Conservation (phyloP, 164 flowering plant species). For the Berberis vulgaris region DNA sequence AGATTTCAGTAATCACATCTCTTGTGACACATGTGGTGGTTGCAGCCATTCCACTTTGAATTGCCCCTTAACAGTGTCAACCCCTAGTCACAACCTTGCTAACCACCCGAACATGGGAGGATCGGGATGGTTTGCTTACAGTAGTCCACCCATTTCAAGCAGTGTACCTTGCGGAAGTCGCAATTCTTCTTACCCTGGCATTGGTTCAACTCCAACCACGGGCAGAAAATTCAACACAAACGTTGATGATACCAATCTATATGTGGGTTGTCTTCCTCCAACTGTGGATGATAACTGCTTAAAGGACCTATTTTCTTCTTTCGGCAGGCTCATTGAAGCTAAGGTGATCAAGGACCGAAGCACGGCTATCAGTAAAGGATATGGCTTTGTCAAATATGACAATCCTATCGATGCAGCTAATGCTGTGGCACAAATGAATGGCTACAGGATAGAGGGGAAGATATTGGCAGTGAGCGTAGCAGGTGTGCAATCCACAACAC, state of each 20-base stretch:
- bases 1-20: background rate
- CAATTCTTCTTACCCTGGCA: slow-evolving; percentile 6
- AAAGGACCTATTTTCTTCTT: slow-evolving; percentile 30
- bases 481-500: slow-evolving; percentile 5
- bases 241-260: slow-evolving; percentile 19
- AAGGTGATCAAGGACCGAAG: slow-evolving; percentile 28
- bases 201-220: slow-evolving; percentile 11
- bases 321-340: slow-evolving; percentile 23
- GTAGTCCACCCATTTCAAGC: background rate
- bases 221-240: slow-evolving; percentile 14
- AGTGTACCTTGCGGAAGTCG: background rate
- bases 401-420: slow-evolving; percentile 21
- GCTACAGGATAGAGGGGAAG: slow-evolving; percentile 28
- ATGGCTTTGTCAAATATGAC: slow-evolving; percentile 38
- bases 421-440: slow-evolving; percentile 29
- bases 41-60: background rate
- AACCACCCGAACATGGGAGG: background rate
- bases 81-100: background rate
- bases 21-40: background rate
- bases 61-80: background rate
- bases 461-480: slow-evolving; percentile 28
- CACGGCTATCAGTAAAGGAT: slow-evolving; percentile 34
- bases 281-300: slow-evolving; percentile 22
- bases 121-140: background rate
- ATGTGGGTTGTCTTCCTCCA: slow-evolving; percentile 29